Evolutionary conservation across 2,329 filamentous ascomycete genomes (phyloP), one percentile per base, ranked within the genome.

Genomic region (Phyllosticta citriasiana): DNA sequence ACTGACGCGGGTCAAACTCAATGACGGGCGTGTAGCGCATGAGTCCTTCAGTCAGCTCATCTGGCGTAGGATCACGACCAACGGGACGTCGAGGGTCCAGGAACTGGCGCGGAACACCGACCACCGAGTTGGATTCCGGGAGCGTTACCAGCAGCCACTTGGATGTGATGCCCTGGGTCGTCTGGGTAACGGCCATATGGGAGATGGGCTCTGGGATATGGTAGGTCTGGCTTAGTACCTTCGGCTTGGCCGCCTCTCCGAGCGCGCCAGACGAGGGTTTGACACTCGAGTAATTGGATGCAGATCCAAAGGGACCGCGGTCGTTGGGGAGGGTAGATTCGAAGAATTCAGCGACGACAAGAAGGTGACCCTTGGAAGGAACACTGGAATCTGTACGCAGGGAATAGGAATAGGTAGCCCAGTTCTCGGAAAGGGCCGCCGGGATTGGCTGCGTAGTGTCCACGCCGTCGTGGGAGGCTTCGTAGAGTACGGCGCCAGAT

Each of bases 361-460:
- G 81, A 68, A 96, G 90, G 73, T 96, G 89, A 47, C 92, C 92
- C 73, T 91, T 90, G 63, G 92, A 83, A 59, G 68, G 62, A 16
- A 72, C 66, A 60, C 81, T 79, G n/a, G 79, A 75, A 2, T 76
- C 69, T 25, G 80, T 77, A 64, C 86, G 82, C 7, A 75, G 67
- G 1, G 80, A 78, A 73, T 92, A 89, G 7, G 90, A 88, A 77
- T 96, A 97, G 6, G 87, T 82, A 70, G 95, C 92, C 91, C 93
- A 97, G 76, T 99, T 97, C 78, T 99, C 94, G 0, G 91, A 88
- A 58, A 97, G 80, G 26, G 85, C 83, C 52, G 91, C 91, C 24
- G 88, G 80, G 63, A 96, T 88, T 0, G 87, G 82, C 70, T 91
- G 87, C 55, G 76, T 79, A 1, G 83, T 79, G 70, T 97, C 92